Evolutionary conservation across 768 basidiomycete species (phyloP), one percentile per base, ranked within the genome.

Genomic region (Tulasnella sp.): DNA sequence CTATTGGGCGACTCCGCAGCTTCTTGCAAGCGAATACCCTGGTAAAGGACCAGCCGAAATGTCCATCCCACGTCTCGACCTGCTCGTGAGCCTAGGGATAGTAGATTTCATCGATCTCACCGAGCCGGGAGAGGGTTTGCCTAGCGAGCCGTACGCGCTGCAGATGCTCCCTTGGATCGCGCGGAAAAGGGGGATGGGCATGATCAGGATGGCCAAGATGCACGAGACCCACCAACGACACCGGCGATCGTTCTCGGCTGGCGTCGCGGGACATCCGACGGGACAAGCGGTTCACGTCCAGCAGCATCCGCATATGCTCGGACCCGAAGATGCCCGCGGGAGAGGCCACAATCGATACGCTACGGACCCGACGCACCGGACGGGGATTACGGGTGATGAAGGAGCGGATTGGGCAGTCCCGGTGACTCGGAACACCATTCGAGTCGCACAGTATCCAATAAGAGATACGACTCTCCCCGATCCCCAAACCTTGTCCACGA

Each of bases 41-140:
- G 24, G 41, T 40, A 48, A 48, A 48, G 40, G 46, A 20, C 40
- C 46, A 28, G n/a, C 40, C 40, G 73, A 75, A n/a, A 24, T 8
- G 1, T 41, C 73, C 73, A 37, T 37, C 73, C 37, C 73, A 14
- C 73, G 73, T 8, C 73, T 74, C n/a, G 40, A 74, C 37, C 3
- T 5, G 31, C 44, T 74, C 3, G 37, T 74, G n/a, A 24, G 44
- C 73, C 18, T 46, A 24, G 73, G 73, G 6, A 20, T 74, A n/a
- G 73, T 74, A n/a, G 73, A 74, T 74, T 74, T 74, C 73, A 74
- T 74, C 73, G 73, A 74, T 74, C 73, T 74, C 34, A 74, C 73
- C 20, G 73, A 74, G 37, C 44, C 37, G 2, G 44, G 73, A 8
- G 73, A 74, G 34, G 24, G 5, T 4, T 11, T 41, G 18, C 60